These are phyloP conservation scores for Amauroascus niger DNA, from an alignment of 2,329 filamentous ascomycete genomes.

Conservation along the genomic window DNA sequence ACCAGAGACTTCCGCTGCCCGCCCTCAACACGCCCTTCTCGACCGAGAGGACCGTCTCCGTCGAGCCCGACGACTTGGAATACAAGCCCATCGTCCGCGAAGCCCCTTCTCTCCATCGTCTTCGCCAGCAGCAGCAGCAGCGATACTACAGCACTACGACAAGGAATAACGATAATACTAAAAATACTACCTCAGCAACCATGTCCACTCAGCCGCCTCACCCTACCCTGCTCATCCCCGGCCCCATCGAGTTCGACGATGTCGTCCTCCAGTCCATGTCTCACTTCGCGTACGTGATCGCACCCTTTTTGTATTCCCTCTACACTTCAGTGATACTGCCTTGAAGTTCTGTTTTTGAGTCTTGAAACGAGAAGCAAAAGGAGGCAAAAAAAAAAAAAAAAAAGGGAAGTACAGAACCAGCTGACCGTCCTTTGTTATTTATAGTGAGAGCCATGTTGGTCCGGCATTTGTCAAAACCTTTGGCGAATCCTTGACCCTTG, in stretches of 20 bases:
- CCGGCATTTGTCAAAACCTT: slow-evolving; percentile 82
- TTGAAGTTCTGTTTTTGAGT: no score
- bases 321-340: no score
- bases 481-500: slow-evolving; percentile 75
- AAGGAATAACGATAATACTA: slow-evolving; percentile 21
- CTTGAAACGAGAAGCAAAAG: no score
- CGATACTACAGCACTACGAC: slow-evolving; percentile 16
- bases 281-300: slow-evolving; percentile 56
- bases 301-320: not conserved
- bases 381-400: no score
- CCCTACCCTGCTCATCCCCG: slow-evolving; percentile 81
- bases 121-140: slow-evolving; percentile 1
- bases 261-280: slow-evolving; percentile 88
- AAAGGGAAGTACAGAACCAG: not conserved
- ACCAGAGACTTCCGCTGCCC: slow-evolving; percentile 44
- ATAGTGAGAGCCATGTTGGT: slow-evolving; percentile 86
- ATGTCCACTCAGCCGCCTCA: slow-evolving; percentile 54
- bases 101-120: slow-evolving; percentile 18
- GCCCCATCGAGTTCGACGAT: slow-evolving; percentile 98
- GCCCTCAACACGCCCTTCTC: slow-evolving; percentile 56
- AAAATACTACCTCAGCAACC: slow-evolving; percentile 30
- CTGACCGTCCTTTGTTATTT: not conserved
- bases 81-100: slow-evolving; percentile 37
- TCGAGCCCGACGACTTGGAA: slow-evolving; percentile 46
- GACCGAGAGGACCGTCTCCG: slow-evolving; percentile 46